phyloP scores from a whole-genome alignment of 371 early-diverging fungal genomes.

The Mucor lusitanicus region DNA sequence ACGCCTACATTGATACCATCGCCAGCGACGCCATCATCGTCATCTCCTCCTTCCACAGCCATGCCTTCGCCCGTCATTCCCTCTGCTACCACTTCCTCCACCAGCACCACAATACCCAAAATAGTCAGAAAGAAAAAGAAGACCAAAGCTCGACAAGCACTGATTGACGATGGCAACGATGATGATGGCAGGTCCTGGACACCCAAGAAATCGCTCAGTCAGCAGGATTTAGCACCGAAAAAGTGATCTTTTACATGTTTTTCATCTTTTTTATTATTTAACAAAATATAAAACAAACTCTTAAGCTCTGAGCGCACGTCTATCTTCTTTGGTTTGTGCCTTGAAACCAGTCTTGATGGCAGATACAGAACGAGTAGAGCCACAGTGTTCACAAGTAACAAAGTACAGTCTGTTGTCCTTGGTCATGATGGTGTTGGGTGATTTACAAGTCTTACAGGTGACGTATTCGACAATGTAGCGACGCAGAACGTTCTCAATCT shows the following conservation, averaged over 20 bases:
- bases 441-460: conserved; percentile 99
- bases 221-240: conserved; percentile 12
- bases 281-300: conserved; percentile 9
- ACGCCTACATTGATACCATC: conserved; percentile 8
- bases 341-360: conserved; percentile 99
- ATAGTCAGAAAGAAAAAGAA: conserved; percentile 32
- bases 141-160: conserved; percentile 28
- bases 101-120: conserved; percentile 1
- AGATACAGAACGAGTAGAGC: conserved; percentile 95
- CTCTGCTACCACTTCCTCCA: neutral
- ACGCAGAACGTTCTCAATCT: conserved; percentile 98
- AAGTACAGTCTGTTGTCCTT: conserved; percentile 99
- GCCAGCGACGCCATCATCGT: neutral
- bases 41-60: neutral
- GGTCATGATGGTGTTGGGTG: conserved; percentile 92
- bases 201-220: conserved; percentile 23
- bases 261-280: conserved; percentile 10
- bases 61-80: neutral
- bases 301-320: conserved; percentile 59
- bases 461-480: conserved; percentile 99
- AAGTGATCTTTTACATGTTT: neutral
- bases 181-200: conserved; percentile 19
- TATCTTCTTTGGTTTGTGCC: conserved; percentile 78
- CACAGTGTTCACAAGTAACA: conserved; percentile 98
- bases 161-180: conserved; percentile 21